phyloP scores from a whole-genome alignment of 257 asterid species.

The Primulina eburnea region DNA sequence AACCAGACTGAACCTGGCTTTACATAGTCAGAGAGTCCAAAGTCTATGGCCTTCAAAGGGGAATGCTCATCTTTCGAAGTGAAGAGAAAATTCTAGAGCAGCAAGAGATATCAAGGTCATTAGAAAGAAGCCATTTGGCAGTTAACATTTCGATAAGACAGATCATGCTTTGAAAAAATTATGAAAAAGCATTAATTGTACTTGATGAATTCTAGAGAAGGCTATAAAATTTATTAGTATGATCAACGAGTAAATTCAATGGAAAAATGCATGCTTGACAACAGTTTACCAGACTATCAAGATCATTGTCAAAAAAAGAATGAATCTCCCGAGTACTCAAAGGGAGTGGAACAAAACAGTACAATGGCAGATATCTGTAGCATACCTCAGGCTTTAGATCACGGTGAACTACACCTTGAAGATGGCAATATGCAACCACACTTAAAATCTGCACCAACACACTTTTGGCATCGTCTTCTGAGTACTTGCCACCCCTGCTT shows the following conservation, averaged over 20 bases:
- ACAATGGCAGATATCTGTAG: neutral
- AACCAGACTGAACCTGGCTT: conserved; percentile 64
- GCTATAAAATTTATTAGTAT: neutral
- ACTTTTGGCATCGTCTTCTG: conserved; percentile 63
- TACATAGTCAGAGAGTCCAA: conserved; percentile 89
- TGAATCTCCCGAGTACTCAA: neutral
- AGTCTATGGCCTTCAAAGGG: conserved; percentile 81
- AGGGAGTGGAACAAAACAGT: neutral
- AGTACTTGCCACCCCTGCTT: conserved; percentile 67
- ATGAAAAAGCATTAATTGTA: neutral
- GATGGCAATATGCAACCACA: conserved; percentile 77
- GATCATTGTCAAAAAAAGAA: neutral
- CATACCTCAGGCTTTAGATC: conserved; percentile 72
- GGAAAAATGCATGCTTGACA: neutral
- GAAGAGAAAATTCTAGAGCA: conserved; percentile 77
- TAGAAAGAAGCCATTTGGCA: neutral
- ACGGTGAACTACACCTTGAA: conserved; percentile 82
- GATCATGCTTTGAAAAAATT: neutral
- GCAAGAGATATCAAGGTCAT: conserved; percentile 14
- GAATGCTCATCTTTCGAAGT: conserved; percentile 71
- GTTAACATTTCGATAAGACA: neutral
- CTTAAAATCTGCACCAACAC: conserved; percentile 62
- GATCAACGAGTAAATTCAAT: neutral
- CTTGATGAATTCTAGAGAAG: too few species aligned
- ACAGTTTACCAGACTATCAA: neutral